phyloP scores from a whole-genome alignment of 2,329 filamentous ascomycete genomes.

The Penicillium rolfsii region DNA sequence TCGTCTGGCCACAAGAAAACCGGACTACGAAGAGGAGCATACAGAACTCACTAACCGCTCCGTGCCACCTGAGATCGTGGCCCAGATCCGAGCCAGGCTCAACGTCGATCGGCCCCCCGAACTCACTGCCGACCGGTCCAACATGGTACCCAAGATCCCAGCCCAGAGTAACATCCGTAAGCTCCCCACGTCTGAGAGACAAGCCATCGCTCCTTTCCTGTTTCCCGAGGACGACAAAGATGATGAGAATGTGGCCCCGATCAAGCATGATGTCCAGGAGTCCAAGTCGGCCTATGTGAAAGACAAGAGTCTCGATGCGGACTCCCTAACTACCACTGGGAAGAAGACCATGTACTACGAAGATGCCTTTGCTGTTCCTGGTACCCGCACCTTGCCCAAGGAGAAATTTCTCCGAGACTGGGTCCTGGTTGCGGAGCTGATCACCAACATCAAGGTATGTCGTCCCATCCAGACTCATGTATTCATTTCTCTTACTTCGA shows the following conservation, averaged over 20 bases:
- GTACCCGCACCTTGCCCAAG: constrained; percentile 42
- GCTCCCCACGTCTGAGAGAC: constrained; percentile 23
- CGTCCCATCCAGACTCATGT: background rate
- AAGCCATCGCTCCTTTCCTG: constrained; percentile 27
- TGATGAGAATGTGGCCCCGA: constrained; percentile 28
- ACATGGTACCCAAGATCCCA: constrained; percentile 16
- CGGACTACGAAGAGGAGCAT: too few relatives aligned
- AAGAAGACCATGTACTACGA: constrained; percentile 47
- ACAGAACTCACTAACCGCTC: too few relatives aligned
- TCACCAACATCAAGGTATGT: constrained; percentile 66
- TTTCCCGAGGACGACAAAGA: constrained; percentile 31
- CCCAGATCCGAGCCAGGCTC: too few relatives aligned
- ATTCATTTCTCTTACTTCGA: constrained; percentile 14
- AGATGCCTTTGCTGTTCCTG: constrained; percentile 44
- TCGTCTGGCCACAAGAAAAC: constrained; percentile 15
- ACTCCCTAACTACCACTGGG: constrained; percentile 22
- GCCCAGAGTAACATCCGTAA: constrained; percentile 27
- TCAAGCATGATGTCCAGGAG: constrained; percentile 19
- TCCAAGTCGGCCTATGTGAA: constrained; percentile 18
- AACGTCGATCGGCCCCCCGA: too few relatives aligned
- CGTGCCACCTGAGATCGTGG: too few relatives aligned
- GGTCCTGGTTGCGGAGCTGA: constrained; percentile 65
- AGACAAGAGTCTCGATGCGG: constrained; percentile 23
- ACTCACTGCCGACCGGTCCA: constrained; percentile 2
- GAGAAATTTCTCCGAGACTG: constrained; percentile 59